These are phyloP conservation scores for Epichloe sp. DNA, from an alignment of 2,329 filamentous ascomycete genomes.

Conservation along the genomic window DNA sequence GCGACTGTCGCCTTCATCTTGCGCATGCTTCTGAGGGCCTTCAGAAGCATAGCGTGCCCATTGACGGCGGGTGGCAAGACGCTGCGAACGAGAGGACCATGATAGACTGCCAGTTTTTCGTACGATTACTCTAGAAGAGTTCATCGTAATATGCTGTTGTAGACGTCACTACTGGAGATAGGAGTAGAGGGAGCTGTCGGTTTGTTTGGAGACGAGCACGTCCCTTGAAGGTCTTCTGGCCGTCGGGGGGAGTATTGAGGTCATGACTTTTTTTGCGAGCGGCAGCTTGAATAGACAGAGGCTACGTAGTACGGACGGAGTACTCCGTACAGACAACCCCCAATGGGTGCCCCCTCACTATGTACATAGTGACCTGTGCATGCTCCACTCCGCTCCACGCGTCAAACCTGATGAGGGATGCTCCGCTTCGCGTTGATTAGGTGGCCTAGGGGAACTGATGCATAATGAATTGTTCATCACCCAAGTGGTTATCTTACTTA, in stretches of 20 bases:
- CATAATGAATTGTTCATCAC: too few relatives aligned
- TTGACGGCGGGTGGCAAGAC: conserved; percentile 14
- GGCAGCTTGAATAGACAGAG: too few relatives aligned
- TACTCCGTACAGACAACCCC: too few relatives aligned
- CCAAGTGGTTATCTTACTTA: too few relatives aligned
- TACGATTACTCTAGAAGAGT: conserved; percentile 16
- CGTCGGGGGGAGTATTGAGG: not conserved
- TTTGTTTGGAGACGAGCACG: not conserved
- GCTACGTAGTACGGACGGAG: too few relatives aligned
- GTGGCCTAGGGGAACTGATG: too few relatives aligned
- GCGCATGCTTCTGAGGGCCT: conserved; percentile 8
- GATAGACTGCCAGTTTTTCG: conserved; percentile 14
- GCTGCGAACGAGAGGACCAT: conserved; percentile 11
- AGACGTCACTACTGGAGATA: not conserved
- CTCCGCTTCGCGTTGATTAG: too few relatives aligned
- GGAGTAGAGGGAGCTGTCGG: not conserved
- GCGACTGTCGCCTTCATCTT: conserved; percentile 15
- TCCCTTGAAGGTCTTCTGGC: not conserved
- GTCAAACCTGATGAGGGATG: too few relatives aligned
- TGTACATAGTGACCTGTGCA: too few relatives aligned
- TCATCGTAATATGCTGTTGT: conserved; percentile 14
- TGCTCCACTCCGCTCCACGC: too few relatives aligned
- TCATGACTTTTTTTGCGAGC: not conserved
- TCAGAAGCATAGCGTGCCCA: conserved; percentile 18
- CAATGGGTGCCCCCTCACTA: too few relatives aligned